Evolutionary conservation across 805 yeast genomes (phyloP), one percentile per base, ranked within the genome.

Genomic region (Tetrapisispora arboricola): DNA sequence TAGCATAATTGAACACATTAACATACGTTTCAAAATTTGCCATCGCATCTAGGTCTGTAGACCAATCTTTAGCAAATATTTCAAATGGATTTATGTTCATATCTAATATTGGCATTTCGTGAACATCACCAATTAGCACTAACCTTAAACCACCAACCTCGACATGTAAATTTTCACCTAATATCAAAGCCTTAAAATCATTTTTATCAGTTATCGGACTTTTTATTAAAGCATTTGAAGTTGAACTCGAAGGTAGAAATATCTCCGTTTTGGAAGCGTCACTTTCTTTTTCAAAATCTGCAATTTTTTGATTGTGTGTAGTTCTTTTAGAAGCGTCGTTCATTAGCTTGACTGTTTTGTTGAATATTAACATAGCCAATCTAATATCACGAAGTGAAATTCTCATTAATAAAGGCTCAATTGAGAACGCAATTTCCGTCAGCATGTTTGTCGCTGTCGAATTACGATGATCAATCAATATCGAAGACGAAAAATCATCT

Each of bases 101-200:
- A 60, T 88, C 96, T 13, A 85, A 51, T 29, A 87, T 80, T 0
- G 97, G 96, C 47, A 88, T 67, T 57, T 88, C 96, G 55, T 87
- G 92, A 34, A 84, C 80, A 57, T 85, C 94, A 57, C 96, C 96
- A 47, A 88, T 83, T 38, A 88, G 64, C 2, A 88, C 94, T 36
- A 87, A 60, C 46, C 96, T 69, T 46, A 84, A 55, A 0, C 96
- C 96, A 13, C 82, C 85, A 44, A 85, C 60, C 35, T 74, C 74
- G 0, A 80, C 80, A 32, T 62, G 67, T 35, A 86, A 61, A 33
- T 73, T 76, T 58, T 88, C 96, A 1, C 81, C 84, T 44, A 75
- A 74, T 6, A 84, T 64, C 6, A 22, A 22, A 11, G 37, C 30
- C 2, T 80, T 54, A 1, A 75, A 64, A 15, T 61, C 63, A 3